Evolutionary conservation across 1,139 yeast genomes (phyloP), one percentile per base, ranked within the genome.

Genomic region (Kurtzmaniella quercitrusa): DNA sequence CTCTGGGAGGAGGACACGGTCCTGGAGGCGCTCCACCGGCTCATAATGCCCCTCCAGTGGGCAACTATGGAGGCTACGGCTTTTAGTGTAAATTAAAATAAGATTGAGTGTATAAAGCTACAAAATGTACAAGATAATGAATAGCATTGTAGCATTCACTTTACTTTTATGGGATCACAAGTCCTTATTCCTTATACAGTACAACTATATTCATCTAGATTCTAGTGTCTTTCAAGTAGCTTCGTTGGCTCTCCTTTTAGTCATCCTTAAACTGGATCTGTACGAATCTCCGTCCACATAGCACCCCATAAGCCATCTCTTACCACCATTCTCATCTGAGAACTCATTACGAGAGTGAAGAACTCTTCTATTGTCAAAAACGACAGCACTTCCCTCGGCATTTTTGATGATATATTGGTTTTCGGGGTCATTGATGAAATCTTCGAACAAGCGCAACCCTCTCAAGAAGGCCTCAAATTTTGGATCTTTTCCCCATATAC

Each of bases 241-340:
- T 11, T 27, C 10, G 5, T 7, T 10, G 14, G 14, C 14, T 27
- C 31, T 19, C 43, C 42, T 39, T 14, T 37, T 47, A 19, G 29
- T 27, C 41, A 57, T 49, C 55, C 87, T 70, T 41, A 83, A 59
- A 50, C 72, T 80, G n/a, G 91, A 84, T 51, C 82, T 68, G 58
- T 75, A 84, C 31, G 89, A 73, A 55, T 86, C 95, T 11, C 81
- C 81, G 57, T 86, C 94, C 16, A 85, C 67, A 57, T 86, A 87
- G 37, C 89, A 79, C 1, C 94, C 94, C 75, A 85, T 82, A 46
- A 87, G 67, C 88, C 91, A 84, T 49, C 95, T 71, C 40, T 65
- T 64, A 2, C 77, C 77, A 1, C 85, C 86, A 42, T 75, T 70
- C 2, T 57, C 53, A 37, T 73, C 70, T 33, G 77, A 75, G 53